Evolutionary conservation across 75 land plant genomes (phyloP).

Genomic region (Chamaecyparis obtusa): DNA sequence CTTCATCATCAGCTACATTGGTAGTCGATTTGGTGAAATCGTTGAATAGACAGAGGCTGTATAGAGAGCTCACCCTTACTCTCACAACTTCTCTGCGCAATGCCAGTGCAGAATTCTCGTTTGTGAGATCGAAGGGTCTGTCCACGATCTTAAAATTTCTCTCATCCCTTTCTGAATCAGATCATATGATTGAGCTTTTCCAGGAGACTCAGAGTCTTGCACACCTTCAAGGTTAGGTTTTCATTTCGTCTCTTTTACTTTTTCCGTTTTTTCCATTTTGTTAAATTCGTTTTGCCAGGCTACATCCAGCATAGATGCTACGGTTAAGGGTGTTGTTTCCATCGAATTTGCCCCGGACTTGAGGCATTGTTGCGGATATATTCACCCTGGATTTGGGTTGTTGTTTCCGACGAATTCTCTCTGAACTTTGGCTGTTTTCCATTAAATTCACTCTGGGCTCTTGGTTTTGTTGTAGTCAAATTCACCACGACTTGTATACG

Average conservation of each 20-base stretch:
- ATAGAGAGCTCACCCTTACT: constrained; percentile 74
- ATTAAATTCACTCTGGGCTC: no score
- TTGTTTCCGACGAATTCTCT: no score
- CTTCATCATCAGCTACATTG: background rate
- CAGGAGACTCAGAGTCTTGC: constrained; percentile 65
- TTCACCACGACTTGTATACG: no score
- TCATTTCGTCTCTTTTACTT: background rate
- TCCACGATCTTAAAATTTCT: constrained; percentile 55
- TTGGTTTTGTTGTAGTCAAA: no score
- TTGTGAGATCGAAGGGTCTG: constrained; percentile 70
- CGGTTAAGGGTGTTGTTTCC: background rate
- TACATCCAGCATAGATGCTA: background rate
- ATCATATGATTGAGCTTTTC: constrained; percentile 56
- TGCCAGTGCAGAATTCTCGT: constrained; percentile 79
- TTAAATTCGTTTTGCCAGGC: background rate
- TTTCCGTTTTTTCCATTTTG: background rate
- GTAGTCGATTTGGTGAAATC: constrained; percentile 60
- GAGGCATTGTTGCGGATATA: background rate
- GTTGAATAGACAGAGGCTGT: constrained; percentile 44
- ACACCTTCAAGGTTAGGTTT: constrained; percentile 62
- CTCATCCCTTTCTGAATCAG: constrained; percentile 52
- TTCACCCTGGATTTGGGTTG: background rate
- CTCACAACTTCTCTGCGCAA: constrained; percentile 74
- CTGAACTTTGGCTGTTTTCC: no score
- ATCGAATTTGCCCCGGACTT: no score